phyloP scores from a whole-genome alignment of 2,329 filamentous ascomycete species.

The Paraconiothyrium brasiliense region DNA sequence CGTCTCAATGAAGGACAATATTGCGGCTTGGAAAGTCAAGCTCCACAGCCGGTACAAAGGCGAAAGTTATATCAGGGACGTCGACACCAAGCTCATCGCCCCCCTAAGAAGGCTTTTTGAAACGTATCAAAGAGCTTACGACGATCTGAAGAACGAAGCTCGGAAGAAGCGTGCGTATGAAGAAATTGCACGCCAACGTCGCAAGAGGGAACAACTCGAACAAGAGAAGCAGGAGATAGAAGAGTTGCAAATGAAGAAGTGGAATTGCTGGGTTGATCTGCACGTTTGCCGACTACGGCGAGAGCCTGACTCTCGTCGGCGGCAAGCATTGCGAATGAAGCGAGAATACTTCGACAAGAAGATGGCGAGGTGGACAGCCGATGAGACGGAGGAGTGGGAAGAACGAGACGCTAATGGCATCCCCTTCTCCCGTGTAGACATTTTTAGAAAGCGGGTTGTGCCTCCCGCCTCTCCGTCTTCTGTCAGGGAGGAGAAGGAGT shows the following conservation, averaged over 20 bases:
- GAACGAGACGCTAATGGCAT: conserved; percentile 53
- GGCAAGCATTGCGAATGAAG: conserved; percentile 16
- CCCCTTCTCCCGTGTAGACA: conserved; percentile 49
- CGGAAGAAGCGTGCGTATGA: conserved; percentile 16
- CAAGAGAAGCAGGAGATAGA: conserved; percentile 5
- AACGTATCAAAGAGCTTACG: conserved; percentile 13
- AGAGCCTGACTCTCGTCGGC: conserved; percentile 30
- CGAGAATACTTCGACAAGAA: conserved; percentile 22
- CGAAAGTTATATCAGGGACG: conserved; percentile 35
- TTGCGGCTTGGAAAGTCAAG: conserved; percentile 34
- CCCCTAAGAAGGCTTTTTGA: conserved; percentile 33
- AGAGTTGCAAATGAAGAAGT: conserved; percentile 16
- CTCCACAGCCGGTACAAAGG: conserved; percentile 25
- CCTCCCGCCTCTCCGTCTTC: conserved; percentile 26
- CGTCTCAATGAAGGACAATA: conserved; percentile 34
- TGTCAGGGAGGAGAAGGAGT: conserved; percentile 28
- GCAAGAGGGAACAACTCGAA: conserved; percentile 11
- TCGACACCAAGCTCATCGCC: conserved; percentile 34
- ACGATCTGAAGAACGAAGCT: conserved; percentile 21
- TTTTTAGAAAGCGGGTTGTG: conserved; percentile 48
- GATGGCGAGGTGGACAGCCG: background rate
- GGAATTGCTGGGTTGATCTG: conserved; percentile 41
- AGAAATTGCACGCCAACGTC: conserved; percentile 13
- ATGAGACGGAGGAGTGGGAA: conserved; percentile 23
- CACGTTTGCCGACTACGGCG: conserved; percentile 38